Conservation (phyloP, 805 yeast species). For the Kazachstania martiniae region DNA sequence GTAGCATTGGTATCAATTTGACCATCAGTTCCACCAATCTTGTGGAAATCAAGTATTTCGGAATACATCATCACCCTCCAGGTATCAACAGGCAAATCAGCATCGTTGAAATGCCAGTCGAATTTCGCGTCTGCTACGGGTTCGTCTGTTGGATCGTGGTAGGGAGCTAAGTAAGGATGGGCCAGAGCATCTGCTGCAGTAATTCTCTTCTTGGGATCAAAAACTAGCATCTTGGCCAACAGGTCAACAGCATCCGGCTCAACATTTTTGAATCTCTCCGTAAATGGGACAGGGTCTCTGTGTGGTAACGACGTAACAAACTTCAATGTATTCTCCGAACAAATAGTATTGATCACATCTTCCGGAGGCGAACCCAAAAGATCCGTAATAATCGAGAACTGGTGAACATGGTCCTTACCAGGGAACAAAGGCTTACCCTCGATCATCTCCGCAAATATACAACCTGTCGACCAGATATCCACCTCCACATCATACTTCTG, state of each 20-base stretch:
- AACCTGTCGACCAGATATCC: constrained; percentile 96
- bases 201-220: constrained; percentile 89
- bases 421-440: constrained; percentile 96
- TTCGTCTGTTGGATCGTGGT: constrained; percentile 96
- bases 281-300: constrained; percentile 82
- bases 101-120: constrained; percentile 98
- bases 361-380: constrained; percentile 91
- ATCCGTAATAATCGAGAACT: constrained; percentile 93
- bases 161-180: constrained; percentile 88
- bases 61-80: constrained; percentile 99
- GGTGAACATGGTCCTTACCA: constrained; percentile 97
- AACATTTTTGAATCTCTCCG: constrained; percentile 66
- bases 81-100: constrained; percentile 92
- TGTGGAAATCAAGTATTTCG: constrained; percentile 92
- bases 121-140: constrained; percentile 87
- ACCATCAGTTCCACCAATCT: constrained; percentile 47
- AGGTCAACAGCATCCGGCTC: constrained; percentile 84
- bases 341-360: constrained; percentile 92
- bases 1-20: constrained; percentile 27
- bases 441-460: constrained; percentile 95
- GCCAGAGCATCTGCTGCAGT: constrained; percentile 84
- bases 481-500: constrained; percentile 95
- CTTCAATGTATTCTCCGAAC: constrained; percentile 87
- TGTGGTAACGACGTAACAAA: constrained; percentile 91
- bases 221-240: constrained; percentile 80